Conservation (phyloP, 345 rosid genomes). For the Citrus australasica region DNA sequence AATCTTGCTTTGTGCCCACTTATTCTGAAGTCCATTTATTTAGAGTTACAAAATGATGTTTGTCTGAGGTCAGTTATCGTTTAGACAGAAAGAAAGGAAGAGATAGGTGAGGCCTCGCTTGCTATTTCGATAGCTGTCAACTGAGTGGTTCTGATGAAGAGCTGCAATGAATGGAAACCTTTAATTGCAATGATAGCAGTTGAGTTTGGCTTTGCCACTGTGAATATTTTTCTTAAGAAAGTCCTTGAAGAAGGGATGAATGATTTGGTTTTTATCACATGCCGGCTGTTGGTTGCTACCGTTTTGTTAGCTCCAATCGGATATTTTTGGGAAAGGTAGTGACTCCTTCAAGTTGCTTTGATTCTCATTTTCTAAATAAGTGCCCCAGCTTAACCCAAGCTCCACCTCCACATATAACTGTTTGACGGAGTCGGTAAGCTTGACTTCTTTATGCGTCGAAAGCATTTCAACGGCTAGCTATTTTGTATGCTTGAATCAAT, state of each 20-base stretch:
- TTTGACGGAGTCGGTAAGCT: not conserved
- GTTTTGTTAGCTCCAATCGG: conserved; percentile 55
- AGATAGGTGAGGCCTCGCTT: not conserved
- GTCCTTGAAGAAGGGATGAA: conserved; percentile 48
- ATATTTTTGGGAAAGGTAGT: conserved; percentile 59
- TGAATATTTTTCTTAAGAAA: conserved; percentile 61
- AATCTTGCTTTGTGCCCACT: conserved; percentile 52
- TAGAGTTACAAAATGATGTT: conserved; percentile 4
- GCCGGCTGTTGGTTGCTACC: conserved; percentile 51
- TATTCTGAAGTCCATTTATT: conserved; percentile 27
- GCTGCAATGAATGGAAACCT: conserved; percentile 38
- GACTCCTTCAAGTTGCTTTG: not conserved
- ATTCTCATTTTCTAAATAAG: not conserved
- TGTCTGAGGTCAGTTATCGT: not conserved
- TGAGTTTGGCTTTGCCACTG: conserved; percentile 45
- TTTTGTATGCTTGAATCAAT: too few relatives aligned
- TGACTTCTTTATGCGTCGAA: not conserved
- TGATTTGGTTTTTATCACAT: conserved; percentile 58
- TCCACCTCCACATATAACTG: too few relatives aligned
- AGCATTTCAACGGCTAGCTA: not conserved
- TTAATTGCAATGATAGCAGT: conserved; percentile 41
- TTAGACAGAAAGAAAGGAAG: not conserved
- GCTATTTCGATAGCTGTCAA: not conserved
- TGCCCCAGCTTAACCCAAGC: too few relatives aligned
- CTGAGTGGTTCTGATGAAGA: conserved; percentile 21